Percentiles rank a stretch among this genome's conserved stretches.
Evolutionary conservation across 805 yeast genomes (phyloP).

Genomic region (Millerago galiae): DNA sequence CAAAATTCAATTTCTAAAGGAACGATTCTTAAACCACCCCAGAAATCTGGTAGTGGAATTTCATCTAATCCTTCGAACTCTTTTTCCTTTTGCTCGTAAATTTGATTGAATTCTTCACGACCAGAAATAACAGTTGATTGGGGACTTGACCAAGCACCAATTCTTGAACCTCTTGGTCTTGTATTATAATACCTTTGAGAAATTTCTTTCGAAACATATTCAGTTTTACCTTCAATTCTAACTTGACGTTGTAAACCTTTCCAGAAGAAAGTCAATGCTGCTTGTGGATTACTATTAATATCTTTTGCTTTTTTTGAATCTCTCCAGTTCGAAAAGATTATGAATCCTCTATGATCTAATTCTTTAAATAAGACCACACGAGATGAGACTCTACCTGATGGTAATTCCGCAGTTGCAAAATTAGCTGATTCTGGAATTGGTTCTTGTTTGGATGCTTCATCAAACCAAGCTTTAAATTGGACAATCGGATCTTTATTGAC

Average conservation of each 20-base stretch:
- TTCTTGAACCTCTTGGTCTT: slow-evolving; percentile 86
- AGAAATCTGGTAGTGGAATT: slow-evolving; percentile 85
- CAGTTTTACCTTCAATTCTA: slow-evolving; percentile 82
- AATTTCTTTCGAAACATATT: slow-evolving; percentile 65
- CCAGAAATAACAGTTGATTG: slow-evolving; percentile 59
- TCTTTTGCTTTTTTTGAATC: slow-evolving; percentile 78
- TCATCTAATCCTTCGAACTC: slow-evolving; percentile 56
- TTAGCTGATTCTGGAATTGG: slow-evolving; percentile 77
- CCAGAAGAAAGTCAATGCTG: slow-evolving; percentile 89
- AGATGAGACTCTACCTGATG: slow-evolving; percentile 85
- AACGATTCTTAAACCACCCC: slow-evolving; percentile 91
- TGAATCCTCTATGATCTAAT: slow-evolving; percentile 76
- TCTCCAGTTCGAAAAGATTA: slow-evolving; percentile 88
- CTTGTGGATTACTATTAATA: slow-evolving; percentile 64
- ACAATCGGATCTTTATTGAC: slow-evolving; percentile 55
- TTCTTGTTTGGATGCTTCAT: slow-evolving; percentile 56
- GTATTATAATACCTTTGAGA: slow-evolving; percentile 74
- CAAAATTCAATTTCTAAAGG: slow-evolving; percentile 94
- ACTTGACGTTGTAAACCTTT: slow-evolving; percentile 86
- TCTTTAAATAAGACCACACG: slow-evolving; percentile 86
- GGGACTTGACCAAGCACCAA: slow-evolving; percentile 97
- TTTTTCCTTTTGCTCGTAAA: slow-evolving; percentile 40
- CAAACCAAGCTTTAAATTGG: slow-evolving; percentile 83
- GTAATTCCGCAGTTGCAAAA: slow-evolving; percentile 82
- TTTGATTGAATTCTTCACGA: slow-evolving; percentile 57